Evolutionary conservation across 202 grass and related monocot species (phyloP).

Genomic region (Setaria italica): DNA sequence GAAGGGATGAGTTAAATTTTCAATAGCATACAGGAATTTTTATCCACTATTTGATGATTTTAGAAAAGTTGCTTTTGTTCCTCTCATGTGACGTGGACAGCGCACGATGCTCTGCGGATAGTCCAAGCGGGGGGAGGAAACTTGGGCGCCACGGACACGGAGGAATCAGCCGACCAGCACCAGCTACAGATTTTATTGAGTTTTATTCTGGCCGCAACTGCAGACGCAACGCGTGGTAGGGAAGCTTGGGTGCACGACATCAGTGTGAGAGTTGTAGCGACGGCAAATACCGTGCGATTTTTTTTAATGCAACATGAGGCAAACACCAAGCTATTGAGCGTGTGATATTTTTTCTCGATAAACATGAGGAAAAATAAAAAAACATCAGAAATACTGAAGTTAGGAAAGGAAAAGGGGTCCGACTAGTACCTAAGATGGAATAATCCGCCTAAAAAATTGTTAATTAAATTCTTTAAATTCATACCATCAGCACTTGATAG

Average conservation of each 20-base stretch:
- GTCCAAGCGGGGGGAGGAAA: slow-evolving; percentile 1
- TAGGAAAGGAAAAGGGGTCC: neutral
- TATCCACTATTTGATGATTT: too few relatives aligned
- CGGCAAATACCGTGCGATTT: neutral
- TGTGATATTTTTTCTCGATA: neutral
- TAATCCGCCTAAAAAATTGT: neutral
- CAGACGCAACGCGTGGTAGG: neutral
- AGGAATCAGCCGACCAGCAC: neutral
- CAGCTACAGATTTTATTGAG: neutral
- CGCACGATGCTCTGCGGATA: neutral
- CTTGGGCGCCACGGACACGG: slow-evolving; percentile 43
- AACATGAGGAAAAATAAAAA: neutral
- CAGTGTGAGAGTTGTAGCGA: neutral
- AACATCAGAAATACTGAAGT: neutral
- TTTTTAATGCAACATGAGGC: neutral
- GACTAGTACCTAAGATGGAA: fast-evolving
- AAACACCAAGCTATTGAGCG: neutral
- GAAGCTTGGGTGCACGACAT: neutral
- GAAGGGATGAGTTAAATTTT: too few relatives aligned
- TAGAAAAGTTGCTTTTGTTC: neutral
- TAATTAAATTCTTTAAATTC: neutral
- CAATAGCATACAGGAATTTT: too few relatives aligned
- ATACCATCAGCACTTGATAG: neutral
- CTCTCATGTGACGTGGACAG: neutral
- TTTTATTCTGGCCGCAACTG: slow-evolving; percentile 1